Evolutionary conservation across 257 asterid genomes (phyloP).

Genomic region (Anisodus tanguticus): DNA sequence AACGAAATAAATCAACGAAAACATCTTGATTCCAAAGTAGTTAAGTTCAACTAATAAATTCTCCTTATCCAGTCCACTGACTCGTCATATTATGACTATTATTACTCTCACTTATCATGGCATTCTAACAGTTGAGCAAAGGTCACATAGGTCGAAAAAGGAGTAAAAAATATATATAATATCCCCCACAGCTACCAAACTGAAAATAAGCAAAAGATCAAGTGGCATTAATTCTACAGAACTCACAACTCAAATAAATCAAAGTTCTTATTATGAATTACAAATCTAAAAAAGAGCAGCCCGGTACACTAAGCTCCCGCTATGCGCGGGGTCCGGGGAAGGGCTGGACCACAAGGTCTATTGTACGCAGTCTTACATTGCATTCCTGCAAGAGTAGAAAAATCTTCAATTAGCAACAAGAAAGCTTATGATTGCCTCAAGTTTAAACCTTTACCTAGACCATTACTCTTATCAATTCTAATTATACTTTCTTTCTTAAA

Average conservation of each 20-base stretch:
- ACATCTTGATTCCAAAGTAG: not conserved
- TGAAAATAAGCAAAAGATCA: not conserved
- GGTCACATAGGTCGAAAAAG: not conserved
- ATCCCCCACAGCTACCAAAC: not conserved
- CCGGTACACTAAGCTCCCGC: too few relatives aligned
- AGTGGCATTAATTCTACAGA: not conserved
- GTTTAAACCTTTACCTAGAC: not conserved
- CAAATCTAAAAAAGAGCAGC: not conserved
- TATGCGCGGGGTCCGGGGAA: too few relatives aligned
- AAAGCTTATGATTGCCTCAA: not conserved
- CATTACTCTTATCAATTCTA: too few relatives aligned
- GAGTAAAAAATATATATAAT: not conserved
- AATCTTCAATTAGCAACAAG: not conserved
- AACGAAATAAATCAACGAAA: not conserved
- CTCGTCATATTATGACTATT: not conserved
- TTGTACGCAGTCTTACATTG: too few relatives aligned
- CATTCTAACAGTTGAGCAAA: not conserved
- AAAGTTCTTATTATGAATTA: not conserved
- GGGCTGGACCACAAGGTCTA: too few relatives aligned
- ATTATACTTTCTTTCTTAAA: too few relatives aligned
- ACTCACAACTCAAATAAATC: slow-evolving; percentile 11
- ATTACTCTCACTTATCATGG: not conserved
- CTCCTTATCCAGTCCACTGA: not conserved
- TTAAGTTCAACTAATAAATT: not conserved
- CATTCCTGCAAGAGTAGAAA: too few relatives aligned